These are phyloP conservation scores for Fonsecaea multimorphosa DNA, from an alignment of 2,329 filamentous ascomycete genomes.

Conservation along the genomic window DNA sequence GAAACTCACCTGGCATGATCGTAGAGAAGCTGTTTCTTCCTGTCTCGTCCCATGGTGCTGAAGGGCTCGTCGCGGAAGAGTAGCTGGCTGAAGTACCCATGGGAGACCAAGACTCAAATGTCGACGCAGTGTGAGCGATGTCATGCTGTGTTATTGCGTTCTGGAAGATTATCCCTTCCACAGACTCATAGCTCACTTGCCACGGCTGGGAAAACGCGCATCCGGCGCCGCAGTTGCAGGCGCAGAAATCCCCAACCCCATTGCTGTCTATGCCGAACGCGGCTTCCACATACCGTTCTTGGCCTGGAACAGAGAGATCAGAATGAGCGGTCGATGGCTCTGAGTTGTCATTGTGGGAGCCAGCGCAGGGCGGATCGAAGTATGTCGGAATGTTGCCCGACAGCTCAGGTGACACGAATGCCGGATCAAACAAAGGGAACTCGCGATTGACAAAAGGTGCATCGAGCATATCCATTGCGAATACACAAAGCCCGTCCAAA, in stretches of 20 bases:
- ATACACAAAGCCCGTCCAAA: not conserved
- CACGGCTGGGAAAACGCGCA: not conserved
- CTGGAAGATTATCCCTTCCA: not conserved
- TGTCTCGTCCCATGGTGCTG: not conserved
- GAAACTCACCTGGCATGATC: not conserved
- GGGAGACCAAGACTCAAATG: not conserved
- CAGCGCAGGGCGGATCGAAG: not conserved
- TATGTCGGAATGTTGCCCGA: not conserved
- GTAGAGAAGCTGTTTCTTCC: not conserved
- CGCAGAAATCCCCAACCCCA: not conserved
- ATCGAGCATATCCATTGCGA: conserved; percentile 2
- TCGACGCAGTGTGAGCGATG: not conserved
- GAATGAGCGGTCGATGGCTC: not conserved
- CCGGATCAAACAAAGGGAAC: not conserved
- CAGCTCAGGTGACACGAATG: not conserved
- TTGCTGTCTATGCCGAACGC: not conserved
- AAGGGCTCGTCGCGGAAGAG: conserved; percentile 1
- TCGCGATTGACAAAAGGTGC: not conserved
- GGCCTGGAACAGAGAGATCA: not conserved
- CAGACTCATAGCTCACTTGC: not conserved
- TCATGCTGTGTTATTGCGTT: not conserved
- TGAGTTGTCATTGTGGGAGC: not conserved
- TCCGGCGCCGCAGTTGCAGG: not conserved
- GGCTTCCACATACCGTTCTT: not conserved
- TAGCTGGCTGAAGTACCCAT: not conserved